Conservation (phyloP, 371 early-diverging fungal species). For the Funneliformis caledonium region DNA sequence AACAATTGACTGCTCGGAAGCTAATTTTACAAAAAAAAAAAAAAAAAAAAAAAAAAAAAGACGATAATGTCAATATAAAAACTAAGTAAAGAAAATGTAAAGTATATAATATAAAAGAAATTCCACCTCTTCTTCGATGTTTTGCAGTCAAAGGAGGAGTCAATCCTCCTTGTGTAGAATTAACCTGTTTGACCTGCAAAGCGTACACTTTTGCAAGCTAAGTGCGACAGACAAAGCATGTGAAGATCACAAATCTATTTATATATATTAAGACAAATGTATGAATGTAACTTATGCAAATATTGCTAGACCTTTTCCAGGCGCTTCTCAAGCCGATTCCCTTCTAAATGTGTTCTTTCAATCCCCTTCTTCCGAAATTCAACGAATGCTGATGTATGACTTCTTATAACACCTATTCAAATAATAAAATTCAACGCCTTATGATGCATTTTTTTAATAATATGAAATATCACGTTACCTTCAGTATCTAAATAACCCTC, state of each 20-base stretch:
- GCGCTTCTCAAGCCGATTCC: constrained; percentile 85
- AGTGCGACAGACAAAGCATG: constrained; percentile 40
- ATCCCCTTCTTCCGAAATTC: constrained; percentile 62
- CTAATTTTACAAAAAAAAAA: constrained; percentile 47
- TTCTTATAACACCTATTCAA: constrained; percentile 52
- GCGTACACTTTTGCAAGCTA: constrained; percentile 45
- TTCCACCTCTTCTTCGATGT: constrained; percentile 30
- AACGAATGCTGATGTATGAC: constrained; percentile 59
- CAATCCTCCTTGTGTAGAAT: constrained; percentile 1
- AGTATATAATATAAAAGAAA: background rate
- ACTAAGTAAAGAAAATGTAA: background rate
- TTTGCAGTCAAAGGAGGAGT: constrained; percentile 22
- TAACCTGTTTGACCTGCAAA: background rate
- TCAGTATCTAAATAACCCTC: constrained; percentile 58
- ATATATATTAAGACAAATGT: background rate
- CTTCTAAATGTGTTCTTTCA: constrained; percentile 75
- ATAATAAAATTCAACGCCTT: background rate
- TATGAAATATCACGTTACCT: constrained; percentile 46
- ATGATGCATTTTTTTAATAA: background rate
- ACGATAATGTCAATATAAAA: background rate
- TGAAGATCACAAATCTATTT: constrained; percentile 18
- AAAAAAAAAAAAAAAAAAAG: background rate
- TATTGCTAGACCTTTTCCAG: constrained; percentile 67
- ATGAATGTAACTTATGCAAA: background rate
- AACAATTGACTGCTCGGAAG: constrained; percentile 65